These are phyloP conservation scores for Curvularia sp. DNA, from an alignment of 2,329 filamentous ascomycete genomes.

Conservation along the genomic window DNA sequence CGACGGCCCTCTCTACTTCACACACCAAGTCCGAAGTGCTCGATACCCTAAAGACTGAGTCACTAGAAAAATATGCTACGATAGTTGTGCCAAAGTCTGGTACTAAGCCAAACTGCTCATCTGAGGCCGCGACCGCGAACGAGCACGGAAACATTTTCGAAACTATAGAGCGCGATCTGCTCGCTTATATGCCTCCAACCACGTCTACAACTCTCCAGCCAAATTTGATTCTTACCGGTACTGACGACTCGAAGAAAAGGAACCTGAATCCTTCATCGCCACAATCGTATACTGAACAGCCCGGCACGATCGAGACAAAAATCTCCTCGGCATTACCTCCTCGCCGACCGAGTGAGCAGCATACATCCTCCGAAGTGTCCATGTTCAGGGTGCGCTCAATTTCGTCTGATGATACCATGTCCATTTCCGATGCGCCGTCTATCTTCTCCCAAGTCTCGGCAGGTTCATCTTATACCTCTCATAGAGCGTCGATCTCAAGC, in stretches of 20 bases:
- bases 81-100: constrained; percentile 5
- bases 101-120: not conserved
- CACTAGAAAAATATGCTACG: constrained; percentile 10
- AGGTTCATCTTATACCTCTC: constrained; percentile 27
- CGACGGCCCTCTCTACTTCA: constrained; percentile 29
- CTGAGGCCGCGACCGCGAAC: not conserved
- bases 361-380: not conserved
- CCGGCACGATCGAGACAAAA: not conserved
- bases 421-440: constrained; percentile 14
- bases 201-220: constrained; percentile 17
- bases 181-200: constrained; percentile 27
- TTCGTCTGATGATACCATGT: constrained; percentile 22
- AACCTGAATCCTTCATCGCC: constrained; percentile 12
- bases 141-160: constrained; percentile 20
- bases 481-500: constrained; percentile 11
- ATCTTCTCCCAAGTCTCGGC: constrained; percentile 26
- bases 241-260: not conserved
- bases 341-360: constrained; percentile 27
- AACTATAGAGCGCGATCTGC: constrained; percentile 25
- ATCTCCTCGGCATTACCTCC: constrained; percentile 29
- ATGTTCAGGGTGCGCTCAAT: constrained; percentile 13
- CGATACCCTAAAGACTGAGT: constrained; percentile 6
- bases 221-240: not conserved
- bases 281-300: constrained; percentile 19
- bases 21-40: constrained; percentile 6